Percentiles rank a stretch among this genome's conserved stretches.
These are phyloP conservation scores for Aspergillus flavus DNA, from an alignment of 2,329 filamentous ascomycete species.

Conservation along the genomic window DNA sequence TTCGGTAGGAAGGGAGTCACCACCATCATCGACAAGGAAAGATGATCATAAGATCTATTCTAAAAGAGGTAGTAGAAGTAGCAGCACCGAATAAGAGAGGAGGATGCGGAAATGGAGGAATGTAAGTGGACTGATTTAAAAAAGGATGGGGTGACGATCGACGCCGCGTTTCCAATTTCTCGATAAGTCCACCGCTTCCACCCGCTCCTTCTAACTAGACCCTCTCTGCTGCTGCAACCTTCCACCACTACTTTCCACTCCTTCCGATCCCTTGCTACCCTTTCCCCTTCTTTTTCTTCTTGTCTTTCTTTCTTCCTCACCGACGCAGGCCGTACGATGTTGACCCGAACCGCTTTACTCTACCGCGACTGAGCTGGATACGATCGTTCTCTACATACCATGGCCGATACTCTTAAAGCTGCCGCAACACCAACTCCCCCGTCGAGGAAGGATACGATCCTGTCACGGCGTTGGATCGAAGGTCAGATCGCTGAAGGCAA, in stretches of 20 bases:
- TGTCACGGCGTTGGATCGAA: constrained; percentile 71
- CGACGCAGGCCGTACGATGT: constrained; percentile 1
- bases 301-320: background rate
- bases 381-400: constrained; percentile 5
- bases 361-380: constrained; percentile 4
- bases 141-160: background rate
- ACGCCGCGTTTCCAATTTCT: background rate
- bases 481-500: constrained; percentile 79
- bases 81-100: background rate
- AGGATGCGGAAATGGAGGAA: background rate
- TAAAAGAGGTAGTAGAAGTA: background rate
- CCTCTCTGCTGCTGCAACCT: background rate
- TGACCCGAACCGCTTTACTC: background rate
- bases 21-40: background rate
- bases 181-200: background rate
- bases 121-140: constrained; percentile 9
- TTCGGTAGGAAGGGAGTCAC: background rate
- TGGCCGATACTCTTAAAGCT: constrained; percentile 6
- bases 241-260: background rate
- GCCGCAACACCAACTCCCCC: constrained; percentile 12
- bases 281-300: background rate
- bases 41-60: constrained; percentile 1
- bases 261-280: background rate
- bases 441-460: constrained; percentile 50
- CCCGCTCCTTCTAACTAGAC: background rate